These are phyloP conservation scores for Acer saccharum DNA, from an alignment of 345 rosid genomes.

Conservation along the genomic window DNA sequence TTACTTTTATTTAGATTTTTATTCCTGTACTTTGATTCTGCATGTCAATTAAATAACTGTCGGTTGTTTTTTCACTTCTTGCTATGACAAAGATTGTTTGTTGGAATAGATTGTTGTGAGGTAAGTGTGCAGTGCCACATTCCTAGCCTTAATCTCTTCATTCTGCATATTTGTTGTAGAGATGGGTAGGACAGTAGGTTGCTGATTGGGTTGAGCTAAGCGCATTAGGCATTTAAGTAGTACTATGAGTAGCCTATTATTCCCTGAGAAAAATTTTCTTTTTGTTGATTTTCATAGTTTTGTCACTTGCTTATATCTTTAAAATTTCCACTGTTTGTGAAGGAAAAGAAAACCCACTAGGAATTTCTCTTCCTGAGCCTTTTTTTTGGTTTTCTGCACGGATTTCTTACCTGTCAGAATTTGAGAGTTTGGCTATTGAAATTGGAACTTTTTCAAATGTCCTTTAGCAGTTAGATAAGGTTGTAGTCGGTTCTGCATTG, in stretches of 20 bases:
- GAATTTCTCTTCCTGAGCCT: no score
- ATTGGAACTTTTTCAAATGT: background rate
- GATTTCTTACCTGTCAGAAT: background rate
- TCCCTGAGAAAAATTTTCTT: background rate
- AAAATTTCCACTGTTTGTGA: background rate
- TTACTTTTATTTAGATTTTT: background rate
- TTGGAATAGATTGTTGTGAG: background rate
- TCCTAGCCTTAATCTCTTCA: background rate
- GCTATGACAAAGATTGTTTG: background rate
- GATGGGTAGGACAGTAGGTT: background rate
- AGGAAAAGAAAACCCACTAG: background rate
- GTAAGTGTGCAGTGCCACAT: background rate
- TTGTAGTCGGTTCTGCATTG: background rate
- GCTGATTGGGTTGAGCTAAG: slow-evolving; percentile 3
- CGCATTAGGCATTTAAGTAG: background rate
- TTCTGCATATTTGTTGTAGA: background rate
- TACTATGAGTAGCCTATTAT: background rate
- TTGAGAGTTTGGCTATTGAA: background rate
- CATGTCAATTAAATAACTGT: background rate
- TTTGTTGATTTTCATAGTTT: background rate
- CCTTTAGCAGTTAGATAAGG: background rate
- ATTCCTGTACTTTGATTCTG: background rate
- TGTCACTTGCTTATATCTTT: background rate
- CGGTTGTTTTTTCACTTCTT: background rate
- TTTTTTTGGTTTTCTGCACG: no score